These are phyloP conservation scores for Sporothrix humicola DNA, from an alignment of 2,329 filamentous ascomycete genomes.

Conservation along the genomic window DNA sequence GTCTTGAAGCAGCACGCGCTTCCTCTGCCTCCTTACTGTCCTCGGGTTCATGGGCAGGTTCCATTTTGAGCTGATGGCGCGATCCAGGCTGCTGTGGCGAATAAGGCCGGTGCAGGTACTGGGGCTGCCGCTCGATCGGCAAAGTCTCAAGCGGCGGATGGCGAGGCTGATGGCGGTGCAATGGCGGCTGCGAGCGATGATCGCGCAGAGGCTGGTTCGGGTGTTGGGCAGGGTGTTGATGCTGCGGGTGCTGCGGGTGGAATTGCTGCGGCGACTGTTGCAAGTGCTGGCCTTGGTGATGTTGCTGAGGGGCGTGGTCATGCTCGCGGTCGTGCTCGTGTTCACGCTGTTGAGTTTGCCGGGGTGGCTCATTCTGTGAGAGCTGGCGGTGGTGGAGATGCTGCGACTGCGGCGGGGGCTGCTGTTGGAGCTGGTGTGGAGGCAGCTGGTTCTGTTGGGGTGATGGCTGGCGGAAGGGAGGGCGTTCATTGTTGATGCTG, in stretches of 20 bases:
- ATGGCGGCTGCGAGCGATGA: constrained; percentile 21
- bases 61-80: constrained; percentile 5
- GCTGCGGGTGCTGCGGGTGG: constrained; percentile 38
- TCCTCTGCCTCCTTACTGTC: constrained; percentile 19
- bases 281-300: constrained; percentile 15
- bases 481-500: constrained; percentile 56
- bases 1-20: constrained; percentile 50
- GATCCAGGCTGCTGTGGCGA: constrained; percentile 16
- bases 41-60: background rate
- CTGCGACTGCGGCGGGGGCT: constrained; percentile 17
- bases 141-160: constrained; percentile 16
- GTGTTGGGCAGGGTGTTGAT: constrained; percentile 36
- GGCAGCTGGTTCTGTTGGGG: constrained; percentile 40
- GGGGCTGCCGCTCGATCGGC: constrained; percentile 22
- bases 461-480: constrained; percentile 57
- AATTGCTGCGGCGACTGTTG: constrained; percentile 29
- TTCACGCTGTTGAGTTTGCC: constrained; percentile 15
- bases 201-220: background rate
- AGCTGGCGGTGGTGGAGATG: constrained; percentile 23
- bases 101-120: constrained; percentile 9
- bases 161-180: constrained; percentile 23
- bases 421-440: constrained; percentile 41
- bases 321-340: constrained; percentile 16
- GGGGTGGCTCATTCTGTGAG: constrained; percentile 3
- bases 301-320: constrained; percentile 23